A percentile compares a stretch with the other conserved stretches of the same genome.
Evolutionary conservation across 176 grass and related monocot species (phyloP).

Genomic region (Aegilops speltoides): DNA sequence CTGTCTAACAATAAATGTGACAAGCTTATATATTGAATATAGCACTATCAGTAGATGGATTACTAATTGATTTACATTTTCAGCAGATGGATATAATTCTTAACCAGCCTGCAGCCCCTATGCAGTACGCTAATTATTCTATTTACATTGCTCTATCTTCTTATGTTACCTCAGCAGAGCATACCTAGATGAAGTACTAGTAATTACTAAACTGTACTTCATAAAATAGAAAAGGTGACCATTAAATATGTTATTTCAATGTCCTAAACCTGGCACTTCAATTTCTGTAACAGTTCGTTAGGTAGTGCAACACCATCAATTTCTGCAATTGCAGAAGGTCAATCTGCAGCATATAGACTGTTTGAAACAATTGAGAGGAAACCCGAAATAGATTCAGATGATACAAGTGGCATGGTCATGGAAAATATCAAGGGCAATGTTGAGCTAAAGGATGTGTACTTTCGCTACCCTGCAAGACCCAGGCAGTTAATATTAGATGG

Average conservation of each 20-base stretch:
- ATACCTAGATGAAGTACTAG: neutral
- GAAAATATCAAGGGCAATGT: slow-evolving; percentile 64
- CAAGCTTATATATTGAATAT: neutral
- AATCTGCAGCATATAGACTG: slow-evolving; percentile 73
- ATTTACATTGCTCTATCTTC: neutral
- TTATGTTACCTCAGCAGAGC: neutral
- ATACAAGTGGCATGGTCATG: slow-evolving; percentile 44
- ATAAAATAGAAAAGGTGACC: neutral
- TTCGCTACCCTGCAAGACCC: slow-evolving; percentile 72
- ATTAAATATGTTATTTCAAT: neutral
- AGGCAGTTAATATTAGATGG: slow-evolving; percentile 62
- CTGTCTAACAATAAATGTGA: neutral
- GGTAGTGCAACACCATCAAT: slow-evolving; percentile 62
- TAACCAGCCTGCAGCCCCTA: neutral
- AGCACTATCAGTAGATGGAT: neutral
- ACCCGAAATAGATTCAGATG: slow-evolving; percentile 69
- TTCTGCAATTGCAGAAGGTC: slow-evolving; percentile 62
- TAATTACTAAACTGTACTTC: neutral
- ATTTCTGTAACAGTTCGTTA: slow-evolving; percentile 53
- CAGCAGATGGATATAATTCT: neutral
- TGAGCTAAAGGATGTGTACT: slow-evolving; percentile 64
- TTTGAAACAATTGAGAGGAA: slow-evolving; percentile 72
- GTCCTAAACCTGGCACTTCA: neutral
- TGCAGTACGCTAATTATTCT: neutral
- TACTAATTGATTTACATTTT: neutral